Conservation (phyloP, 495 filamentous ascomycete species). For the Podospora sp. region DNA sequence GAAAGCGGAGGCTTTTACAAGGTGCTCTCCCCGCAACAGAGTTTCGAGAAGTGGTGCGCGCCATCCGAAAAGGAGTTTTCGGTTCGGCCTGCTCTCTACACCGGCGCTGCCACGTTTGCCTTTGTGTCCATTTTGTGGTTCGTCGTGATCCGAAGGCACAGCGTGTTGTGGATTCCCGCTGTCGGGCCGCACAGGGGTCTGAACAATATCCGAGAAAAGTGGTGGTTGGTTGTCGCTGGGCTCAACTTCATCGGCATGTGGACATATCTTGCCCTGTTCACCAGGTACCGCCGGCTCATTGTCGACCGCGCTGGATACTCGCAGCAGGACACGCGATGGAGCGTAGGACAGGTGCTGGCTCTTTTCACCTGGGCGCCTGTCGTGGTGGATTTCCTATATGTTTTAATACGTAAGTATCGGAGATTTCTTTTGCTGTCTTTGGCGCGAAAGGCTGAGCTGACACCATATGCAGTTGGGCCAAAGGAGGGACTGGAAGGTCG, state of each 20-base stretch:
- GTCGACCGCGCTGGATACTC: slow-evolving; percentile 10
- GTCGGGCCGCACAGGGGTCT: background rate
- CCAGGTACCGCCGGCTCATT: slow-evolving; percentile 9
- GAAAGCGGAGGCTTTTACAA: slow-evolving; percentile 2
- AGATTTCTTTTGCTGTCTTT: no score
- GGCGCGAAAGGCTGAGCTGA: background rate
- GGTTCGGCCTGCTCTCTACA: slow-evolving; percentile 1
- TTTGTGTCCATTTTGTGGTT: background rate
- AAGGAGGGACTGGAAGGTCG: slow-evolving; percentile 9
- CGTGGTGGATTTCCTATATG: slow-evolving; percentile 11
- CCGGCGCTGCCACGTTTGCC: background rate
- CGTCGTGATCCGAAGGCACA: background rate
- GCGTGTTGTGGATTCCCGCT: background rate
- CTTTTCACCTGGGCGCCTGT: slow-evolving; percentile 8
- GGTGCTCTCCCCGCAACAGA: background rate
- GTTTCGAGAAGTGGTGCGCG: slow-evolving; percentile 14
- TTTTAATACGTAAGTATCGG: slow-evolving; percentile 9
- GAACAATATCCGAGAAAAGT: background rate
- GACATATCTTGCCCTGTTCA: slow-evolving; percentile 14
- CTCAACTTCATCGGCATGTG: slow-evolving; percentile 13
- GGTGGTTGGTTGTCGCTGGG: slow-evolving; percentile 10
- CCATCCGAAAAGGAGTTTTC: slow-evolving; percentile 3
- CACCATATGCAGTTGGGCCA: background rate
- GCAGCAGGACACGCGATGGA: slow-evolving; percentile 15
- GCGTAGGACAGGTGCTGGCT: slow-evolving; percentile 5